Conservation (phyloP, 306 rosid species). For the Fagus sylvatica region DNA sequence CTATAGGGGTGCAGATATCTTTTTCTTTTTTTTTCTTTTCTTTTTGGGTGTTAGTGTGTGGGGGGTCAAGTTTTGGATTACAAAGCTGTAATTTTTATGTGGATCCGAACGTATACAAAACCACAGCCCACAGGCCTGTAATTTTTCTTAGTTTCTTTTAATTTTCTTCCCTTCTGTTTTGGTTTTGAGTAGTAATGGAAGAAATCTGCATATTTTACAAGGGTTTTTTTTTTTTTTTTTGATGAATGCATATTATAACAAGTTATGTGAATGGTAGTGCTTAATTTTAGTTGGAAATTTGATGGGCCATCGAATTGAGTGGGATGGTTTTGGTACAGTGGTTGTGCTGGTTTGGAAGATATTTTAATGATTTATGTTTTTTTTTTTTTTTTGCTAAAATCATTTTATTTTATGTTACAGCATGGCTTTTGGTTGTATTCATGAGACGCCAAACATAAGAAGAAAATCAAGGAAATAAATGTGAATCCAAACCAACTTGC, state of each 20-base stretch:
- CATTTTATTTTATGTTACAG: neutral
- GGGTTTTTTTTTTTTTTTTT: no score
- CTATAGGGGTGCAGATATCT: neutral
- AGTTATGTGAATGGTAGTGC: neutral
- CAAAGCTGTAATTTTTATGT: slow-evolving; percentile 3
- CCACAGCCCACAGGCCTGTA: neutral
- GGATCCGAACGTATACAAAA: neutral
- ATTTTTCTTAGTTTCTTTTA: neutral
- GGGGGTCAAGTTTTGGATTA: neutral
- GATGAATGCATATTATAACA: no score
- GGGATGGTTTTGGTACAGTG: neutral
- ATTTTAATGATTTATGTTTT: no score
- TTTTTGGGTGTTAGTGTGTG: no score
- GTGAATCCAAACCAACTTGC: no score
- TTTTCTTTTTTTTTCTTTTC: neutral
- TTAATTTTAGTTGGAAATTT: slow-evolving; percentile 9
- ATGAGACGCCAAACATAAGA: neutral
- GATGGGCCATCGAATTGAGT: slow-evolving; percentile 4
- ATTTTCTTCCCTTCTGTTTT: neutral
- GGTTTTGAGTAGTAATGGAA: neutral
- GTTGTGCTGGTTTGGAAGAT: slow-evolving; percentile 13
- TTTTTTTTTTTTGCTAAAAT: no score
- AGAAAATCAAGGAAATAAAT: neutral
- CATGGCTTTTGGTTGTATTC: neutral
- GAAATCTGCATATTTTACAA: slow-evolving; percentile 17